Conservation (phyloP, 2,329 filamentous ascomycete genomes). For the Pestalotiopsis sp. region DNA sequence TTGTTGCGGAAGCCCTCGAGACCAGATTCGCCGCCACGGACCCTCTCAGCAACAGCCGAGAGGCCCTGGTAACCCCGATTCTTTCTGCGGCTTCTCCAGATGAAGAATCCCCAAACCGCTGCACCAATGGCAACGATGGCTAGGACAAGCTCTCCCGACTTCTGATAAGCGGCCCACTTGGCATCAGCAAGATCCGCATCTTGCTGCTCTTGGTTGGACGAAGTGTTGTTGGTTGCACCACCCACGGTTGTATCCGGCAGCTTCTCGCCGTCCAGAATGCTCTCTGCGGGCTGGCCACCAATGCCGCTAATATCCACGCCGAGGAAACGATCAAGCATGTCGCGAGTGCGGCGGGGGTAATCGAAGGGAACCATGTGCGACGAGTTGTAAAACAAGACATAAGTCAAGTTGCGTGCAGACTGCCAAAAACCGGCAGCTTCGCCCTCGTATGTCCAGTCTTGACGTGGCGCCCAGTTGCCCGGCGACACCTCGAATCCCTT, state of each 20-base stretch:
- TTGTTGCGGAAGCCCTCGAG: slow-evolving; percentile 53
- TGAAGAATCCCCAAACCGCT: slow-evolving; percentile 72
- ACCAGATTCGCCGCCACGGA: slow-evolving; percentile 34
- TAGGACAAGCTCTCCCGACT: slow-evolving; percentile 83
- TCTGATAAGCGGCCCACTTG: slow-evolving; percentile 86
- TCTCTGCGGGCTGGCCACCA: slow-evolving; percentile 78
- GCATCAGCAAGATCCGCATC: slow-evolving; percentile 77
- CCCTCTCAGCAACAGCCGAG: slow-evolving; percentile 38
- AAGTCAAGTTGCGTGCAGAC: slow-evolving; percentile 91
- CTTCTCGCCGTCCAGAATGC: slow-evolving; percentile 83
- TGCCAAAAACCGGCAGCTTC: slow-evolving; percentile 91
- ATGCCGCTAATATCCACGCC: slow-evolving; percentile 88
- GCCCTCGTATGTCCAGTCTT: slow-evolving; percentile 92
- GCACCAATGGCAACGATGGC: slow-evolving; percentile 79
- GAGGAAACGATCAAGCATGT: slow-evolving; percentile 98
- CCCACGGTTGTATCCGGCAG: slow-evolving; percentile 78
- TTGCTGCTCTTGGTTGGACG: slow-evolving; percentile 67
- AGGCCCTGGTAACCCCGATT: slow-evolving; percentile 58
- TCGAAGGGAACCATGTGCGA: slow-evolving; percentile 99
- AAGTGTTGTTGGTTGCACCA: slow-evolving; percentile 63
- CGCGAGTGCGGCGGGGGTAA: slow-evolving; percentile 79
- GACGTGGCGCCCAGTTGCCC: slow-evolving; percentile 88
- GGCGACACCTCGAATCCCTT: slow-evolving; percentile 88
- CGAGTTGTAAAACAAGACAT: slow-evolving; percentile 92
- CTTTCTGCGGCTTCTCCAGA: slow-evolving; percentile 65